These are phyloP conservation scores for Fusarium sp. DNA, from an alignment of 2,329 filamentous ascomycete genomes.

Conservation along the genomic window DNA sequence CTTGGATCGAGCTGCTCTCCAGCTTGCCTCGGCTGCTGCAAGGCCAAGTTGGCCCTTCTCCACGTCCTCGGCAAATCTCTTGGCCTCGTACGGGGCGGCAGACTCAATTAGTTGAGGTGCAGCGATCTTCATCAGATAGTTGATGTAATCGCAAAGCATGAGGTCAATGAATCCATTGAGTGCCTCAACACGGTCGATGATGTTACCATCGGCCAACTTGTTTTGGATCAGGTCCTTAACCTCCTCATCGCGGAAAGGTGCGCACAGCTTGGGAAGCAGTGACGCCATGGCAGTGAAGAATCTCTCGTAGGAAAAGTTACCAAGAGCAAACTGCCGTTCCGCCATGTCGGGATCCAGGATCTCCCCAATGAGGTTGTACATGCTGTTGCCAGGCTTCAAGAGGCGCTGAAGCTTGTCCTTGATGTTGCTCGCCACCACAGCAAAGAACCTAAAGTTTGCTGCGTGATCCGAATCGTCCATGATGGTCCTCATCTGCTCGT, in stretches of 20 bases:
- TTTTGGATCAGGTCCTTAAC: conserved; percentile 76
- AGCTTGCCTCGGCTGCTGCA: conserved; percentile 72
- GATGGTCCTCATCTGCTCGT: conserved; percentile 69
- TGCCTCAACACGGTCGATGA: conserved; percentile 81
- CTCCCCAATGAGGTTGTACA: conserved; percentile 81
- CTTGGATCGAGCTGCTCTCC: conserved; percentile 73
- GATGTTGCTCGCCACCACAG: conserved; percentile 78
- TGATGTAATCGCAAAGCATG: conserved; percentile 84
- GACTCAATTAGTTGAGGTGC: conserved; percentile 79
- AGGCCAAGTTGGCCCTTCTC: conserved; percentile 67
- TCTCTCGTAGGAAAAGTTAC: conserved; percentile 83
- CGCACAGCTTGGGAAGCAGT: conserved; percentile 82
- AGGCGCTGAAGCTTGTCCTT: conserved; percentile 79
- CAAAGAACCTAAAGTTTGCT: conserved; percentile 74
- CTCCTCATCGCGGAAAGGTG: conserved; percentile 82
- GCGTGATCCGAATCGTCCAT: conserved; percentile 75
- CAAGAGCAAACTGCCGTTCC: conserved; percentile 74
- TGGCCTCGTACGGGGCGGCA: conserved; percentile 79
- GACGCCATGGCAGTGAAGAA: conserved; percentile 83
- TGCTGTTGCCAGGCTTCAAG: conserved; percentile 76
- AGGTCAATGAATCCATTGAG: conserved; percentile 81
- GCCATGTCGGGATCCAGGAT: conserved; percentile 80
- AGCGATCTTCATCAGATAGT: conserved; percentile 80
- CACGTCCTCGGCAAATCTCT: conserved; percentile 75
- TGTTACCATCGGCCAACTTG: conserved; percentile 68